Percentiles rank a stretch among this genome's conserved stretches.
These are phyloP conservation scores for Diaporthe helianthi DNA, from an alignment of 2,329 filamentous ascomycete genomes.

Conservation along the genomic window DNA sequence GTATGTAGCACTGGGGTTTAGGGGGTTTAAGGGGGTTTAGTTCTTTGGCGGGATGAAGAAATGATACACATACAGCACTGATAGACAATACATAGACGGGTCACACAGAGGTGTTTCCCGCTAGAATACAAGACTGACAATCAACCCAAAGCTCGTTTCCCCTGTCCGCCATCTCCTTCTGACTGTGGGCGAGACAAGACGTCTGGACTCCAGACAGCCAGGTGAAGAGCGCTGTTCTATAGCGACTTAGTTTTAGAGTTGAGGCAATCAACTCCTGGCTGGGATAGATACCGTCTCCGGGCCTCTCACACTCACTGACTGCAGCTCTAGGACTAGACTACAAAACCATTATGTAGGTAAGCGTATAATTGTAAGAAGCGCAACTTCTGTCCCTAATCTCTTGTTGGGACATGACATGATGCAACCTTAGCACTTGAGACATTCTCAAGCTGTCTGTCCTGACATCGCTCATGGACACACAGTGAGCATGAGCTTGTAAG, in stretches of 20 bases:
- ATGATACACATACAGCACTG: constrained; percentile 11
- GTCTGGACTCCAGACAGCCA: neutral
- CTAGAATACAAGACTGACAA: neutral
- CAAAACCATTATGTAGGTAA: neutral
- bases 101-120: neutral
- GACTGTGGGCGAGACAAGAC: neutral
- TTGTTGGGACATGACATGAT: neutral
- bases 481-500: neutral
- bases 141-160: neutral
- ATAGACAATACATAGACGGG: constrained; percentile 18
- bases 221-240: neutral
- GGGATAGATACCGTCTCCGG: too few relatives aligned
- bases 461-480: too few relatives aligned
- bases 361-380: too few relatives aligned
- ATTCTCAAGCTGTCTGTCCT: too few relatives aligned
- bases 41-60: neutral
- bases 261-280: too few relatives aligned
- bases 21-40: neutral
- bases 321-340: neutral
- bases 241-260: too few relatives aligned
- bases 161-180: neutral
- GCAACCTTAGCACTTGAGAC: too few relatives aligned
- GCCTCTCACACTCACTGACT: neutral
- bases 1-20: constrained; percentile 17
- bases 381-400: too few relatives aligned